Percentiles rank a stretch among this genome's conserved stretches.
These are phyloP conservation scores for Parathielavia hyrcaniae DNA, from an alignment of 495 filamentous ascomycete genomes.

Conservation along the genomic window DNA sequence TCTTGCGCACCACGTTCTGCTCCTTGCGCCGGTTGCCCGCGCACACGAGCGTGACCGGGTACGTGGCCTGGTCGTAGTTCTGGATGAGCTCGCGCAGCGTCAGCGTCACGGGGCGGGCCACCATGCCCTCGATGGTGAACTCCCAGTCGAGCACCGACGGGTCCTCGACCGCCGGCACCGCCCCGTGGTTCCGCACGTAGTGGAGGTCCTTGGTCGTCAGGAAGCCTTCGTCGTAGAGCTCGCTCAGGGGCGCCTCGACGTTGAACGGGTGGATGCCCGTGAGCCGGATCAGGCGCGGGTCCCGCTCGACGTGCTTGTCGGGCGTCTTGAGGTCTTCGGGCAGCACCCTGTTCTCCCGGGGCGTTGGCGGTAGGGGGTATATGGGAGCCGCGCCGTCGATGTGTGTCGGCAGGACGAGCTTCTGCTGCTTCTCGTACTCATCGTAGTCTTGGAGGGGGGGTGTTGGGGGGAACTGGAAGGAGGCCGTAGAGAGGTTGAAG, in stretches of 20 bases:
- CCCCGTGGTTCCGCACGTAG: slow-evolving; percentile 93
- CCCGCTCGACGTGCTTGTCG: slow-evolving; percentile 78
- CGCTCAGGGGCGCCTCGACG: slow-evolving; percentile 77
- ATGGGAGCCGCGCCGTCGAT: slow-evolving; percentile 7
- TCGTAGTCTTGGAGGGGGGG: slow-evolving; percentile 15
- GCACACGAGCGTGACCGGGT: slow-evolving; percentile 86
- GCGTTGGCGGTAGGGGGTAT: slow-evolving; percentile 67
- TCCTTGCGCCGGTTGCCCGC: slow-evolving; percentile 93
- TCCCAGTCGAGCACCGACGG: slow-evolving; percentile 73
- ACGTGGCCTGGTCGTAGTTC: slow-evolving; percentile 78
- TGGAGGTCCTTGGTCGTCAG: slow-evolving; percentile 87
- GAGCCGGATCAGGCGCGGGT: slow-evolving; percentile 78
- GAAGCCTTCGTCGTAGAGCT: slow-evolving; percentile 80
- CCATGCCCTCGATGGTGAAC: slow-evolving; percentile 78
- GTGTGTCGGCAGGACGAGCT: not conserved
- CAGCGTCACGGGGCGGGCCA: slow-evolving; percentile 69
- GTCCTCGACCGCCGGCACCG: slow-evolving; percentile 72
- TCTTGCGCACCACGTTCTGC: slow-evolving; percentile 86
- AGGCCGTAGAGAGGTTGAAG: not conserved
- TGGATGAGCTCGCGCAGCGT: slow-evolving; percentile 66
- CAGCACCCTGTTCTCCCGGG: slow-evolving; percentile 56
- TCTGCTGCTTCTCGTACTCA: slow-evolving; percentile 15
- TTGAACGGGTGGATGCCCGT: slow-evolving; percentile 95
- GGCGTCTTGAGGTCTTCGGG: slow-evolving; percentile 75
- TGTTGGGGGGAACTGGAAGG: slow-evolving; percentile 7